A percentile compares a stretch with the other conserved stretches of the same genome.
Conservation (phyloP, 495 filamentous ascomycete genomes). For the Parachaetomium inaequale region DNA sequence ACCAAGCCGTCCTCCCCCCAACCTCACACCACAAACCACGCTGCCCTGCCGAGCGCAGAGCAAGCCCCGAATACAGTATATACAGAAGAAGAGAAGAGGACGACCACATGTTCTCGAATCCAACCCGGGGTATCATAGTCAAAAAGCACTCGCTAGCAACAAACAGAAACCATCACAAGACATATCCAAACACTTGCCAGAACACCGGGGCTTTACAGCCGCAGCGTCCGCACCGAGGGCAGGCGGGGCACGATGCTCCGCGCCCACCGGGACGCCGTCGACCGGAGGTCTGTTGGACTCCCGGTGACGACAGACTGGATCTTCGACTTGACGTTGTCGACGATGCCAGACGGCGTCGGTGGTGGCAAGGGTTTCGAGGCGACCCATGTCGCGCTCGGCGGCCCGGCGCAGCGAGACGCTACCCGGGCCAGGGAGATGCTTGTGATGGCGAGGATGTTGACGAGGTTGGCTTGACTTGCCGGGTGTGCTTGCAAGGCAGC, state of each 20-base stretch:
- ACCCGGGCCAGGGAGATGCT: slow-evolving; percentile 22
- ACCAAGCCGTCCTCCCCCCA: slow-evolving; percentile 19
- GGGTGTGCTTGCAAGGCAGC: slow-evolving; percentile 16
- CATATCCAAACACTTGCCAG: slow-evolving; percentile 11
- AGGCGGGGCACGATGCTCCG: slow-evolving; percentile 9
- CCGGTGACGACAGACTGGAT: slow-evolving; percentile 18
- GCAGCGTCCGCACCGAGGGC: slow-evolving; percentile 1
- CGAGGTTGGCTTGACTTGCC: slow-evolving; percentile 15
- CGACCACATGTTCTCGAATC: slow-evolving; percentile 31
- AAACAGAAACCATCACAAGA: slow-evolving; percentile 14
- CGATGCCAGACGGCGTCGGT: slow-evolving; percentile 13
- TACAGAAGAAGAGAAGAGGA: slow-evolving; percentile 22
- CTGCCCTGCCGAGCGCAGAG: slow-evolving; percentile 3
- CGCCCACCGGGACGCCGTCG: slow-evolving; percentile 9
- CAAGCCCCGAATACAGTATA: slow-evolving; percentile 19
- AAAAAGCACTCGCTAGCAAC: slow-evolving; percentile 24
- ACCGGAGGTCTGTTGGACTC: slow-evolving; percentile 9
- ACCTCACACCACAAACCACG: slow-evolving; percentile 16
- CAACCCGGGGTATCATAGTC: slow-evolving; percentile 30
- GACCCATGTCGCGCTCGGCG: slow-evolving; percentile 5
- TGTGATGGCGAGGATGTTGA: slow-evolving; percentile 23
- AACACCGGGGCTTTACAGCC: slow-evolving; percentile 9
- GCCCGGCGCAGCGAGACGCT: slow-evolving; percentile 15
- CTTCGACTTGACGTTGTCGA: slow-evolving; percentile 28
- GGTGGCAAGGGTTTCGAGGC: slow-evolving; percentile 12